phyloP scores from a whole-genome alignment of 2,329 filamentous ascomycete genomes.

The Aspergillus ustus region DNA sequence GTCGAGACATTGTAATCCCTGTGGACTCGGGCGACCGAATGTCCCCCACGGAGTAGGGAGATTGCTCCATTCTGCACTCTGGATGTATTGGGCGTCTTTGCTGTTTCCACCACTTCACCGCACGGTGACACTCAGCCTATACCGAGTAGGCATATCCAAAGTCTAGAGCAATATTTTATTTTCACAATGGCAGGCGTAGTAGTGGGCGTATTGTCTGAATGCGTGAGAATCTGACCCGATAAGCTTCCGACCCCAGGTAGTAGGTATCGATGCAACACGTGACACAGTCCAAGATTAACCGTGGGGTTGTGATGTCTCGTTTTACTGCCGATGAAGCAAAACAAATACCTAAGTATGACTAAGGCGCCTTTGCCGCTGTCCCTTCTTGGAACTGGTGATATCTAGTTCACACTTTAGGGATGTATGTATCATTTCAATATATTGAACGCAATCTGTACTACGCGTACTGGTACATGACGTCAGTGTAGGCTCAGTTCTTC shows the following conservation, averaged over 20 bases:
- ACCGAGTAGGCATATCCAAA: not conserved
- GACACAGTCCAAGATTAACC: not conserved
- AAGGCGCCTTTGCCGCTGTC: not conserved
- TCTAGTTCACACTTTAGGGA: too few relatives aligned
- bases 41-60: constrained; percentile 31
- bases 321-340: too few relatives aligned
- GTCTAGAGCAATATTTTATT: not conserved
- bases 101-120: not conserved
- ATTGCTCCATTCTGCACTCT: constrained; percentile 35
- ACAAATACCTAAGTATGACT: not conserved
- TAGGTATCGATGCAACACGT: not conserved
- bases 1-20: constrained; percentile 28
- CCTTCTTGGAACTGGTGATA: not conserved
- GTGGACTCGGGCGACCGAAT: constrained; percentile 27
- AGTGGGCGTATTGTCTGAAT: not conserved
- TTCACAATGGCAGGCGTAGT: not conserved
- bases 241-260: not conserved
- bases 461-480: not conserved
- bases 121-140: not conserved
- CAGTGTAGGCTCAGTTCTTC: not conserved
- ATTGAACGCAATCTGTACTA: not conserved
- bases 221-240: not conserved
- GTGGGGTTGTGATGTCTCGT: not conserved
- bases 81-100: not conserved
- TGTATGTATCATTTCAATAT: too few relatives aligned